These are phyloP conservation scores for Exophiala sp. DNA, from an alignment of 2,329 filamentous ascomycete species.

Conservation along the genomic window DNA sequence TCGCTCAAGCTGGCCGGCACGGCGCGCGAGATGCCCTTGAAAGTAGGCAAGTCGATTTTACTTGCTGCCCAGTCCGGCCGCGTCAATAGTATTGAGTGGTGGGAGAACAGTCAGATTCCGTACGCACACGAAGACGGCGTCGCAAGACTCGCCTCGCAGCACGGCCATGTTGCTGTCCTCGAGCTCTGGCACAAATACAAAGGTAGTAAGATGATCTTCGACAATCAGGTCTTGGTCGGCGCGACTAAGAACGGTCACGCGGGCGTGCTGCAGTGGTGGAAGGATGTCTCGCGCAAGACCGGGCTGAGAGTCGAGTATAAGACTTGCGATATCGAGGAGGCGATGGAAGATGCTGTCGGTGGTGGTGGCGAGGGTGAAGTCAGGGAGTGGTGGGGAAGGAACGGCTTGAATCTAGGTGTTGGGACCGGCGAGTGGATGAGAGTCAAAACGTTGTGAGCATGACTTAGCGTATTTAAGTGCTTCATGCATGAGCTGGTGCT, in stretches of 20 bases:
- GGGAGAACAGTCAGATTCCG: conserved; percentile 76
- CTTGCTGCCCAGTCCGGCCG: conserved; percentile 81
- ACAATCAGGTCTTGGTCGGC: conserved; percentile 77
- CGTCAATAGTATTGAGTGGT: conserved; percentile 76
- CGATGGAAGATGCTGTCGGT: conserved; percentile 78
- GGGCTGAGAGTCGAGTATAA: conserved; percentile 83
- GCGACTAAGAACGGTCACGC: conserved; percentile 85
- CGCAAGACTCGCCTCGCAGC: conserved; percentile 76
- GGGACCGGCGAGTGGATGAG: conserved; percentile 89
- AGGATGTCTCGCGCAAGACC: conserved; percentile 48
- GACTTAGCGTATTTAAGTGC: conserved; percentile 19
- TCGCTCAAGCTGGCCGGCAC: conserved; percentile 32
- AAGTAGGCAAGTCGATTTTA: conserved; percentile 79
- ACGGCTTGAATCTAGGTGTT: conserved; percentile 76
- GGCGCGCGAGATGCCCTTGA: conserved; percentile 54
- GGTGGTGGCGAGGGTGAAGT: conserved; percentile 67
- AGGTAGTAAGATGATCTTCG: conserved; percentile 74
- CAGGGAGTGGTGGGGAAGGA: conserved; percentile 80
- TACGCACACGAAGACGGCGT: conserved; percentile 78
- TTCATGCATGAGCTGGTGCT: too few species aligned
- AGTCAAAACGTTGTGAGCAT: conserved; percentile 63
- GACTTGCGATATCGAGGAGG: conserved; percentile 93
- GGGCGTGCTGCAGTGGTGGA: conserved; percentile 87
- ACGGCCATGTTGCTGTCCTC: conserved; percentile 79
- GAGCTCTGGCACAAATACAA: conserved; percentile 76